These are phyloP conservation scores for Pharnaceum exiguum DNA, from an alignment of 148 eudicot genomes.

Conservation along the genomic window DNA sequence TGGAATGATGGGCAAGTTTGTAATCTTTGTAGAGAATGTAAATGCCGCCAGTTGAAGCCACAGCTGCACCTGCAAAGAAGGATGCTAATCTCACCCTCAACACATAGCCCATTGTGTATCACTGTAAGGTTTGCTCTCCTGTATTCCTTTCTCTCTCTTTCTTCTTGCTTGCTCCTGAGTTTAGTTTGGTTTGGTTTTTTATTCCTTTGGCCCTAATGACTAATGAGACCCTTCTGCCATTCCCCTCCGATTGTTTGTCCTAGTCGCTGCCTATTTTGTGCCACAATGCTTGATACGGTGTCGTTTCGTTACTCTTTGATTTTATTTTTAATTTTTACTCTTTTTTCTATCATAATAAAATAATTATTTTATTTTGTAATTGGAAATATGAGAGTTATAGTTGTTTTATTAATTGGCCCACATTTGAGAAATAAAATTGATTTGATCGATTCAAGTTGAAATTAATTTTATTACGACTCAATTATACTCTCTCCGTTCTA, in stretches of 20 bases:
- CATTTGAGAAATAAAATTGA: too few species aligned
- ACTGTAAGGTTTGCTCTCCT: slow-evolving; percentile 1
- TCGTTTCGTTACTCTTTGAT: neutral
- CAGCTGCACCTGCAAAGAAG: slow-evolving; percentile 67
- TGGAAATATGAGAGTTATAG: too few species aligned
- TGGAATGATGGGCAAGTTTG: slow-evolving; percentile 54
- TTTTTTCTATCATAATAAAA: too few species aligned
- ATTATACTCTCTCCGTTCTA: too few species aligned
- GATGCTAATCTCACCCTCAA: slow-evolving; percentile 65
- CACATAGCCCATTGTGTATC: slow-evolving; percentile 60
- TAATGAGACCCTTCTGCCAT: slow-evolving; percentile 3
- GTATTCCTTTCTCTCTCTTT: slow-evolving; percentile 4
- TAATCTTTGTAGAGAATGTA: slow-evolving; percentile 65
- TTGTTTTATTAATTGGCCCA: too few species aligned
- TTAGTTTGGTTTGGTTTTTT: neutral
- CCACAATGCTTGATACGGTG: neutral
- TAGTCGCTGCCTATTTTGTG: too few species aligned
- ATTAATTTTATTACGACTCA: too few species aligned
- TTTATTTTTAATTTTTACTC: neutral
- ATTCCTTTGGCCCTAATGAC: neutral
- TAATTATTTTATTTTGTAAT: too few species aligned
- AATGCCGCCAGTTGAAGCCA: slow-evolving; percentile 55
- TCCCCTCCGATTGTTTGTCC: slow-evolving; percentile 6
- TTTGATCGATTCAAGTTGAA: too few species aligned
- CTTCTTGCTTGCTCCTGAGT: neutral